Conservation (phyloP, 2,329 filamentous ascomycete species). For the Monascus ruber region DNA sequence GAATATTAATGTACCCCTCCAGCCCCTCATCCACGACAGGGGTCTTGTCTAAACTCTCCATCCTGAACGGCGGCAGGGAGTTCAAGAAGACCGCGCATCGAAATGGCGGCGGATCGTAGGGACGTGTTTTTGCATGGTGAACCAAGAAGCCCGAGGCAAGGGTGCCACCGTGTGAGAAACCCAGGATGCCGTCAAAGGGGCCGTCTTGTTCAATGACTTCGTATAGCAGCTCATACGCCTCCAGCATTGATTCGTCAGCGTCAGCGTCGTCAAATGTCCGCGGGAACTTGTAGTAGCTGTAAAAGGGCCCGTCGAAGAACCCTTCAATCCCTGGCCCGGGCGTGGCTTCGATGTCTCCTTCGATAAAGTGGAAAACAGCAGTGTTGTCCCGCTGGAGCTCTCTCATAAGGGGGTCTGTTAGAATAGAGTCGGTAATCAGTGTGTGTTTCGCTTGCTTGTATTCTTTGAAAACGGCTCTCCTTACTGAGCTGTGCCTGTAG, state of each 20-base stretch:
- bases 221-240: conserved; percentile 17
- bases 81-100: conserved; percentile 24
- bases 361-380: conserved; percentile 18
- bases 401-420: conserved; percentile 13
- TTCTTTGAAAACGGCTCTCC: background rate
- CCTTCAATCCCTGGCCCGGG: conserved; percentile 18
- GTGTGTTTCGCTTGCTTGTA: background rate
- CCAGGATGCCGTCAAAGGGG: conserved; percentile 22
- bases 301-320: conserved; percentile 21
- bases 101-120: conserved; percentile 12
- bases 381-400: conserved; percentile 18
- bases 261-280: conserved; percentile 12
- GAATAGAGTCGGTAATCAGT: background rate
- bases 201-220: conserved; percentile 17
- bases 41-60: conserved; percentile 7
- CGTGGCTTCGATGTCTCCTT: conserved; percentile 17
- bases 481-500: background rate
- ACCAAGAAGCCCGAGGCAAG: conserved; percentile 19
- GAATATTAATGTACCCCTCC: conserved; percentile 14
- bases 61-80: conserved; percentile 19
- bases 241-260: conserved; percentile 10
- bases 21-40: conserved; percentile 13
- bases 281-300: conserved; percentile 21
- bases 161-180: conserved; percentile 25
- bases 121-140: conserved; percentile 15